Conservation (phyloP, 441 rosid species). For the Croton setiger region DNA sequence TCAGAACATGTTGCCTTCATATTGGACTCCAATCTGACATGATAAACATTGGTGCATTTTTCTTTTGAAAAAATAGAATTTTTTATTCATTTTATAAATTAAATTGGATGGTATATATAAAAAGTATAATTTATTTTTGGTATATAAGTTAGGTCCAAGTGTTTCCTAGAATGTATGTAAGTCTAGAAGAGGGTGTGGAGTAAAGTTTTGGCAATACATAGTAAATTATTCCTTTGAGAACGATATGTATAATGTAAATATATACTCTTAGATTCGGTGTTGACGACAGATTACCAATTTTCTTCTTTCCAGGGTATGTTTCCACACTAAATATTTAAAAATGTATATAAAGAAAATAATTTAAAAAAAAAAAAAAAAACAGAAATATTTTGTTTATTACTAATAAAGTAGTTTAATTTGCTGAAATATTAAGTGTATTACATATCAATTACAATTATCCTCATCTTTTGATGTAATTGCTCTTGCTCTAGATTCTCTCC, state of each 20-base stretch:
- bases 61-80: neutral
- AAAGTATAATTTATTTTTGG: neutral
- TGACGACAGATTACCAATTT: neutral
- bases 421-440: too few species aligned
- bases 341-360: too few species aligned
- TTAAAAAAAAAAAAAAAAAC: too few species aligned
- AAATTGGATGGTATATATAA: too few species aligned
- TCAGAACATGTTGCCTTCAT: neutral
- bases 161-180: conserved; percentile 15
- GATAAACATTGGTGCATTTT: neutral
- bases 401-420: too few species aligned
- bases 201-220: conserved; percentile 35
- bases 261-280: too few species aligned
- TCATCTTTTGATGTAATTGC: too few species aligned
- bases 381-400: too few species aligned
- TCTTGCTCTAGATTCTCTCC: too few species aligned
- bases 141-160: conserved; percentile 16
- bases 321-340: neutral
- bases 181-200: conserved; percentile 36
- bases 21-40: neutral
- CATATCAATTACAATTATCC: too few species aligned
- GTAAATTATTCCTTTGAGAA: conserved; percentile 32
- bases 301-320: neutral
- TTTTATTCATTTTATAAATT: too few species aligned
- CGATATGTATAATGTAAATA: neutral